These are phyloP conservation scores for Monilinia fructigena DNA, from an alignment of 2,329 filamentous ascomycete genomes.

Conservation along the genomic window DNA sequence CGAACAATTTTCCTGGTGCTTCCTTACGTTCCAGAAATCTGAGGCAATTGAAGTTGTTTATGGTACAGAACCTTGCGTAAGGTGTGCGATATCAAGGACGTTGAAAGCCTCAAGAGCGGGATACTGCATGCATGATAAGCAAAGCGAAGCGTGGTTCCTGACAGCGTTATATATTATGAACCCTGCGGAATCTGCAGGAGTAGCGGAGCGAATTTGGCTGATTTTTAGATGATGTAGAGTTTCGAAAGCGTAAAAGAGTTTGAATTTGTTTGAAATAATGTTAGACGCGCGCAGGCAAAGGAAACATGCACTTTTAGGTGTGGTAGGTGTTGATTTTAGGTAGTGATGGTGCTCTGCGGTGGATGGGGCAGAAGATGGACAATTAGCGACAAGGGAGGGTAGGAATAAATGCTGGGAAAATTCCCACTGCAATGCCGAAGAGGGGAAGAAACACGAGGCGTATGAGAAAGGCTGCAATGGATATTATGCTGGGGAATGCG, in stretches of 20 bases:
- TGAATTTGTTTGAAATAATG: constrained; percentile 15
- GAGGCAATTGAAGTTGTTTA: constrained; percentile 32
- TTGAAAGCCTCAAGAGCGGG: constrained; percentile 39
- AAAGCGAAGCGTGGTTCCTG: constrained; percentile 37
- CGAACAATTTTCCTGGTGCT: constrained; percentile 15
- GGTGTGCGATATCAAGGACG: constrained; percentile 24
- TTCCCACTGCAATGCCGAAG: constrained; percentile 19
- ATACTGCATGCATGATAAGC: constrained; percentile 43
- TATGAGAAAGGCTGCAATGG: constrained; percentile 21
- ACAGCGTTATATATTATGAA: constrained; percentile 38
- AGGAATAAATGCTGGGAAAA: constrained; percentile 26
- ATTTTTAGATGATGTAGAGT: constrained; percentile 24
- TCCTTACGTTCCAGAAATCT: constrained; percentile 27
- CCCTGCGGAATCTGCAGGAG: constrained; percentile 38
- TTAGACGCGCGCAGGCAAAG: constrained; percentile 34
- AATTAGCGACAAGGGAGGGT: constrained; percentile 19
- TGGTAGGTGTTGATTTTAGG: constrained; percentile 10
- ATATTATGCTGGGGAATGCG: constrained; percentile 20
- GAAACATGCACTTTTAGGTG: constrained; percentile 30
- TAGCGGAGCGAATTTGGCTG: constrained; percentile 30
- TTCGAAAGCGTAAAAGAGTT: constrained; percentile 30
- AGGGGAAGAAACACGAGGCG: constrained; percentile 13
- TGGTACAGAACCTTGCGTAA: constrained; percentile 40
- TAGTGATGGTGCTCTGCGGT: constrained; percentile 6
- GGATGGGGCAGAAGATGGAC: constrained; percentile 22